phyloP scores from a whole-genome alignment of 73 alveolate species.

The Tetrahymena thermophila region DNA sequence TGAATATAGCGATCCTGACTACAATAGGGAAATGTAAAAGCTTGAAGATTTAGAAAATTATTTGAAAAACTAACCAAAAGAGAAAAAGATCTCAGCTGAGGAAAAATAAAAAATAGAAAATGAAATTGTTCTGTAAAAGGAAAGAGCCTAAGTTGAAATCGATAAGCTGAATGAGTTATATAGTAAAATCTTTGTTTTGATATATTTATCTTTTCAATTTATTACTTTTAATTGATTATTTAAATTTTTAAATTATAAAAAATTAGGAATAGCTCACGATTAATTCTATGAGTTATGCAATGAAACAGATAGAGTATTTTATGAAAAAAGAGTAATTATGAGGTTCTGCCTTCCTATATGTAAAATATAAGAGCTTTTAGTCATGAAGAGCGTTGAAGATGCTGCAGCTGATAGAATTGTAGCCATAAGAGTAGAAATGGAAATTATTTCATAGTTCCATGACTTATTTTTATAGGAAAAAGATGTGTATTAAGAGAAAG shows the following conservation, averaged over 20 bases:
- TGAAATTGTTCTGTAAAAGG: not conserved
- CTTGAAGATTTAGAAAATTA: not conserved
- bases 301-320: not conserved
- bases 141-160: not conserved
- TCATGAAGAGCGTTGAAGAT: not conserved
- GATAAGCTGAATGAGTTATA: not conserved
- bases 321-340: not conserved
- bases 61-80: not conserved
- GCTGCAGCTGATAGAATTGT: not conserved
- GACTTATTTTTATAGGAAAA: not conserved
- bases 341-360: not conserved
- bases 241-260: not conserved
- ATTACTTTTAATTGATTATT: not conserved
- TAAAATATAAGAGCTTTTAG: not conserved
- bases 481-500: not conserved
- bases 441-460: not conserved
- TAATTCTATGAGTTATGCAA: not conserved
- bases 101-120: not conserved
- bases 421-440: not conserved
- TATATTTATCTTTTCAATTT: not conserved
- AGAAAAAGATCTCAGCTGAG: not conserved
- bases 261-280: not conserved
- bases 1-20: not conserved
- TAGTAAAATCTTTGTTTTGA: not conserved
- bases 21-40: not conserved